These are phyloP conservation scores for Epithemia pelagica DNA, from an alignment of 108 stramenopile species.

Conservation along the genomic window DNA sequence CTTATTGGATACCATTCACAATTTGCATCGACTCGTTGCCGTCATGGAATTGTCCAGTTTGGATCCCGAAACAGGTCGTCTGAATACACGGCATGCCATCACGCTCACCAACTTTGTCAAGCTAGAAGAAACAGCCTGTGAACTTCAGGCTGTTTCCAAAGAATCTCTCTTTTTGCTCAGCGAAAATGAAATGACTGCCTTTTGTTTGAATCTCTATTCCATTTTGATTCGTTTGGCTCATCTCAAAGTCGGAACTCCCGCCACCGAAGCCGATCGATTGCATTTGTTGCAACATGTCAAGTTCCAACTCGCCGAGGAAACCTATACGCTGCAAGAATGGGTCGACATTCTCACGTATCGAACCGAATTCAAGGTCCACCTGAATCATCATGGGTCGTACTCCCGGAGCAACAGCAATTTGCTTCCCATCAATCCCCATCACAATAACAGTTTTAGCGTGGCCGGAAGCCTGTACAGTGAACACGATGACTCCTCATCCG, in stretches of 20 bases:
- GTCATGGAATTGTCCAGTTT: slow-evolving; percentile 1
- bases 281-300: slow-evolving; percentile 32
- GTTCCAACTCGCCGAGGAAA: slow-evolving; percentile 30
- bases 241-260: slow-evolving; percentile 35
- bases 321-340: slow-evolving; percentile 49
- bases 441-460: too few species aligned
- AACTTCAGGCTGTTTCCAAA: slow-evolving; percentile 20
- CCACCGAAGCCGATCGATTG: slow-evolving; percentile 13
- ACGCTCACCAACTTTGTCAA: slow-evolving; percentile 19
- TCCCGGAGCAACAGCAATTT: too few species aligned
- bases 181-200: slow-evolving; percentile 21
- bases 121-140: slow-evolving; percentile 50
- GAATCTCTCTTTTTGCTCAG: background rate
- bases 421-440: too few species aligned
- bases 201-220: slow-evolving; percentile 60
- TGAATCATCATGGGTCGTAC: background rate
- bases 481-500: background rate
- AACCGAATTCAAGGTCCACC: background rate
- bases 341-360: background rate
- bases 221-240: slow-evolving; percentile 59
- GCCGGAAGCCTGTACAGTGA: background rate
- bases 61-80: too few species aligned
- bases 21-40: background rate
- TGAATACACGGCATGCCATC: slow-evolving; percentile 22
- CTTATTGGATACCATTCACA: background rate